phyloP scores from a whole-genome alignment of 225 moss, liverwort and hornwort species.

The Marchantia polymorpha region DNA sequence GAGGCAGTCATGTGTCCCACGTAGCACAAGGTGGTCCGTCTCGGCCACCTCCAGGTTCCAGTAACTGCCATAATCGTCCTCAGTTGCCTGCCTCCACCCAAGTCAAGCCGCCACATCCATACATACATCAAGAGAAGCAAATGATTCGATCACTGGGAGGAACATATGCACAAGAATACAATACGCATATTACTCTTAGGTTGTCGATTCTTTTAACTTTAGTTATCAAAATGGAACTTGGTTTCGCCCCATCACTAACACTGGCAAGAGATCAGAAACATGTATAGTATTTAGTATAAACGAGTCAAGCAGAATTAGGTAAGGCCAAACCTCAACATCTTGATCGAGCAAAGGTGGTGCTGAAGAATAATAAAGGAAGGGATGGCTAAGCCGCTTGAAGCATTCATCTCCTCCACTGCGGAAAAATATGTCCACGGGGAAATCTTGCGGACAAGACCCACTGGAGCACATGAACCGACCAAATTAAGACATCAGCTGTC shows the following conservation, averaged over 20 bases:
- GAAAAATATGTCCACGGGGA: conserved; percentile 17
- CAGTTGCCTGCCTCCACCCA: conserved; percentile 11
- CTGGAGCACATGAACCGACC: not conserved
- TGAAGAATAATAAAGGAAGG: conserved; percentile 1
- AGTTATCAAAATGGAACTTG: too few relatives aligned
- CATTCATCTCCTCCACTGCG: conserved; percentile 11
- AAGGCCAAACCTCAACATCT: conserved; percentile 10
- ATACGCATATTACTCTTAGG: too few relatives aligned
- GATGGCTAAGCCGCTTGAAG: conserved; percentile 8
- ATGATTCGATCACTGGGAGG: not conserved
- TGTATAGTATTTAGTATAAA: too few relatives aligned
- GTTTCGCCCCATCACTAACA: too few relatives aligned
- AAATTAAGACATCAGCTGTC: too few relatives aligned
- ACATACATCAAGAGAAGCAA: too few relatives aligned
- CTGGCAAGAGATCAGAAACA: too few relatives aligned
- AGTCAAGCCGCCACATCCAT: too few relatives aligned
- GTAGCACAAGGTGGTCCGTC: conserved; percentile 11
- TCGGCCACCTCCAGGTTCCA: conserved; percentile 13
- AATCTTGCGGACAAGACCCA: not conserved
- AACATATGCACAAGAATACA: not conserved
- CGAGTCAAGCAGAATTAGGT: not conserved
- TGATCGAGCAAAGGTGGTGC: conserved; percentile 11
- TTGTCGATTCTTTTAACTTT: not conserved
- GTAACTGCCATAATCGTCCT: conserved; percentile 7
- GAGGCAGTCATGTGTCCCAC: conserved; percentile 5